phyloP scores from a whole-genome alignment of 169 alveolate genomes.

The Perkinsus chesapeaki region DNA sequence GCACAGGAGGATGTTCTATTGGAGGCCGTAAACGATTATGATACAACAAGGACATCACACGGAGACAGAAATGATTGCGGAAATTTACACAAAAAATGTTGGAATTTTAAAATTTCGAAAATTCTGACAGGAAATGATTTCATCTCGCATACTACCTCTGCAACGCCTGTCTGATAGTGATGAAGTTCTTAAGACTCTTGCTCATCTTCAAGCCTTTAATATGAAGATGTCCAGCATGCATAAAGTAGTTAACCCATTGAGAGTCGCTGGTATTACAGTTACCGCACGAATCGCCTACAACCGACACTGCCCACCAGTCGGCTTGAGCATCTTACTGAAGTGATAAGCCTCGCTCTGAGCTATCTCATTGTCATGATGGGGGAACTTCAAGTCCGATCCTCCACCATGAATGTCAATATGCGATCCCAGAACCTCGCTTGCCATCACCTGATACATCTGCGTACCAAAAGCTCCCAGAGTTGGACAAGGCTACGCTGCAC shows the following conservation, averaged over 20 bases:
- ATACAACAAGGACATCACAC: slow-evolving; percentile 3
- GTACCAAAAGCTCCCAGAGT: not conserved
- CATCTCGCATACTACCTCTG: slow-evolving; percentile 42
- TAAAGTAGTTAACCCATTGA: slow-evolving; percentile 92
- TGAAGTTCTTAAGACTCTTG: slow-evolving; percentile 91
- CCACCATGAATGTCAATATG: slow-evolving; percentile 97
- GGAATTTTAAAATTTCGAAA: too few relatives aligned
- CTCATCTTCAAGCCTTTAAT: slow-evolving; percentile 96
- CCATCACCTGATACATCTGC: slow-evolving; percentile 57
- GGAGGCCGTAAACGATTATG: not conserved
- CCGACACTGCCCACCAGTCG: not conserved
- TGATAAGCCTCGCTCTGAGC: slow-evolving; percentile 97
- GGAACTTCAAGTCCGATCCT: slow-evolving; percentile 95
- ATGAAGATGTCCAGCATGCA: slow-evolving; percentile 96
- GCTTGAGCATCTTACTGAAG: slow-evolving; percentile 45
- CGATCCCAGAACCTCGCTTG: slow-evolving; percentile 76
- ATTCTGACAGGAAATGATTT: too few relatives aligned
- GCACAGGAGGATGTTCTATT: slow-evolving; percentile 1
- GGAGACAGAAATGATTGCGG: slow-evolving; percentile 22
- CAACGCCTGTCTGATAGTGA: slow-evolving; percentile 79
- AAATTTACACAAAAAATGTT: too few relatives aligned
- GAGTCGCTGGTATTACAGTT: slow-evolving; percentile 6
- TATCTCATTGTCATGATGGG: slow-evolving; percentile 98
- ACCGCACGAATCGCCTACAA: not conserved
- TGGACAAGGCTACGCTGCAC: slow-evolving; percentile 75